A percentile compares a stretch with the other conserved stretches of the same genome.
Evolutionary conservation across 1,139 yeast species (phyloP).

Genomic region (Suhomyces atakaporum): DNA sequence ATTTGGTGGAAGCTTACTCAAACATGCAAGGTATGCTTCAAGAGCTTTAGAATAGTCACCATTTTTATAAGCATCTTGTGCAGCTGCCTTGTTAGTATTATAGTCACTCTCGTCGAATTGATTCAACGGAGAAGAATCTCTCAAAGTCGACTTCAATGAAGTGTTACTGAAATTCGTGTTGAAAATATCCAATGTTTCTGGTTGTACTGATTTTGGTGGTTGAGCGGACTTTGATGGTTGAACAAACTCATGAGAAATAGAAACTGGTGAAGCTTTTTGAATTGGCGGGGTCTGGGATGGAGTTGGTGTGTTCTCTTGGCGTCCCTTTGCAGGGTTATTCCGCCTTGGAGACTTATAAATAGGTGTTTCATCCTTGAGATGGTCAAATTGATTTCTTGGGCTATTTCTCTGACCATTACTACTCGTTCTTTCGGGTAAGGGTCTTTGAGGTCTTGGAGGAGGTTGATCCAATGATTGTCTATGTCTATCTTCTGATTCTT

Average conservation of each 20-base stretch:
- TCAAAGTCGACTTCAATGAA: constrained; percentile 10
- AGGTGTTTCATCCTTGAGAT: neutral
- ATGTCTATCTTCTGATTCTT: neutral
- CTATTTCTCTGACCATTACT: neutral
- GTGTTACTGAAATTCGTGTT: constrained; percentile 6
- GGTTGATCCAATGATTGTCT: neutral
- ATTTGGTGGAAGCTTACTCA: constrained; percentile 58
- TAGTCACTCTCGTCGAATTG: constrained; percentile 53
- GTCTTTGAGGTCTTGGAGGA: constrained; percentile 1
- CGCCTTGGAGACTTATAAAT: neutral
- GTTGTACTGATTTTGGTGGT: constrained; percentile 1
- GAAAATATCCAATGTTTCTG: constrained; percentile 19
- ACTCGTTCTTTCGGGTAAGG: neutral
- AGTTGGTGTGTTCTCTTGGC: neutral
- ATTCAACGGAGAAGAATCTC: constrained; percentile 30
- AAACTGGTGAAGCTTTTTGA: neutral
- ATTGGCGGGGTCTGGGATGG: neutral
- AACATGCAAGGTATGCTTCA: constrained; percentile 59
- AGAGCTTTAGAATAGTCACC: constrained; percentile 84
- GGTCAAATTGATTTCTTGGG: neutral
- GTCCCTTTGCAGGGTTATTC: neutral
- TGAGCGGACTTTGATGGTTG: neutral
- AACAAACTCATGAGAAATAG: neutral
- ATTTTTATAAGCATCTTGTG: constrained; percentile 61
- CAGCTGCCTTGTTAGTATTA: constrained; percentile 59